Conservation (phyloP, 768 basidiomycete genomes). For the Basidioascus undulatus region DNA sequence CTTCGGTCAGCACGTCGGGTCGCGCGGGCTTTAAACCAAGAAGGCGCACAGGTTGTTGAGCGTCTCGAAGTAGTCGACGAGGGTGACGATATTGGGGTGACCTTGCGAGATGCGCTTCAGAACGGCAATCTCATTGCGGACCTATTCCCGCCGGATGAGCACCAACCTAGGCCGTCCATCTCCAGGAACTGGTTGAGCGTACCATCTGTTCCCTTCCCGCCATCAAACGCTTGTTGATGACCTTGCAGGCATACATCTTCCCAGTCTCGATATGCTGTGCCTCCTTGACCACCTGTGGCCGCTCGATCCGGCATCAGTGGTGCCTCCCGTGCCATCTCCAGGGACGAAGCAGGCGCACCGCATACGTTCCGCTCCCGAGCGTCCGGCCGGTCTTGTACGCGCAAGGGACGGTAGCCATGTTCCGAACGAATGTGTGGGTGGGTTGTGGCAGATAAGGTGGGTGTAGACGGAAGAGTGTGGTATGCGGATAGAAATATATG, state of each 20-base stretch:
- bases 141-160: conserved; percentile 23
- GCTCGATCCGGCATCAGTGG: background rate
- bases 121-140: conserved; percentile 89
- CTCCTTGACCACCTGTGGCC: conserved; percentile 25
- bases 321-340: no score
- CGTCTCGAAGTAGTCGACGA: conserved; percentile 78
- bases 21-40: no score
- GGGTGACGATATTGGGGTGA: conserved; percentile 68
- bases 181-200: conserved; percentile 11
- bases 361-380: conserved; percentile 77
- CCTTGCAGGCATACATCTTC: conserved; percentile 95
- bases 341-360: conserved; percentile 48
- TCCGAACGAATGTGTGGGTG: no score
- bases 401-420: no score
- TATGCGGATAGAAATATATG: no score
- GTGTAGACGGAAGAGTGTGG: no score
- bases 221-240: conserved; percentile 98
- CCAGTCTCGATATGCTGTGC: conserved; percentile 80
- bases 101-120: conserved; percentile 82
- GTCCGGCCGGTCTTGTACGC: conserved; percentile 77
- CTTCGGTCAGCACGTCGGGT: no score
- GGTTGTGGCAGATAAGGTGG: no score
- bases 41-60: conserved; percentile 2
- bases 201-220: conserved; percentile 97
- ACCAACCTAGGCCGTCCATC: background rate